Base-by-base conservation (phyloP, 2,329 filamentous ascomycete species). In the Calonectria leucothoes region DNA sequence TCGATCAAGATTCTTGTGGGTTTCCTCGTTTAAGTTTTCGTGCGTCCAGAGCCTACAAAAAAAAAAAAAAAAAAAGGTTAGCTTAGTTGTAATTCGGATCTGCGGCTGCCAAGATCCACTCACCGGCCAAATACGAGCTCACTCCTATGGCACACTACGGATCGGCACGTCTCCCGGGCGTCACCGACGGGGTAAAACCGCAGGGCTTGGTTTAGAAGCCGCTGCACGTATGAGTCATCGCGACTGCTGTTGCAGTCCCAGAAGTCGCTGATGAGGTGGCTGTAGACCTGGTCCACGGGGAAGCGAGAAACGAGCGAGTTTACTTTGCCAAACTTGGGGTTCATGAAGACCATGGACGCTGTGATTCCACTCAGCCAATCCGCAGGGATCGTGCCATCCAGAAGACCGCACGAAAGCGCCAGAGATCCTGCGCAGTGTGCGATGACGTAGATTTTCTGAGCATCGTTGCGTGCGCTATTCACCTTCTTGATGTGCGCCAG, bases 341-440 rank as follows among this genome's bases (percentile, higher is more conserved):
- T 90, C 86, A 92, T 90, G 80, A 93, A 93, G 2, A 93, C 91
- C 78, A 92, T 90, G 25, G 88, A 90, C 76, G 87, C 88, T 0
- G 88, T 89, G 70, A 93, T 85, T 25, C 91, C 91, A 25, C 84
- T 82, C 76, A 93, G 86, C 90, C 90, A 93, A 35, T 81, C 80
- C 0, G 86, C 78, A 0, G 90, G 89, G 70, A 93, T 90, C 0
- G 89, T 90, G 52, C 91, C 91, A 80, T 92, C 90, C 1, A 93
- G 85, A 2, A 93, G 84, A 37, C 91, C 91, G 4, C 86, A 85
- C 0, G 89, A 83, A 66, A 91, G 87, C 0, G 91, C 89, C 0
- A 93, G 88, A 61, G 89, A 89, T 23, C 91, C 92, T 85, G 91
- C 90, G 81, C 91, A 93, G 82, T 93, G 91, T 0, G 89, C 87